phyloP scores from a whole-genome alignment of 225 moss, liverwort and hornwort genomes.

The Anthoceros angustus region DNA sequence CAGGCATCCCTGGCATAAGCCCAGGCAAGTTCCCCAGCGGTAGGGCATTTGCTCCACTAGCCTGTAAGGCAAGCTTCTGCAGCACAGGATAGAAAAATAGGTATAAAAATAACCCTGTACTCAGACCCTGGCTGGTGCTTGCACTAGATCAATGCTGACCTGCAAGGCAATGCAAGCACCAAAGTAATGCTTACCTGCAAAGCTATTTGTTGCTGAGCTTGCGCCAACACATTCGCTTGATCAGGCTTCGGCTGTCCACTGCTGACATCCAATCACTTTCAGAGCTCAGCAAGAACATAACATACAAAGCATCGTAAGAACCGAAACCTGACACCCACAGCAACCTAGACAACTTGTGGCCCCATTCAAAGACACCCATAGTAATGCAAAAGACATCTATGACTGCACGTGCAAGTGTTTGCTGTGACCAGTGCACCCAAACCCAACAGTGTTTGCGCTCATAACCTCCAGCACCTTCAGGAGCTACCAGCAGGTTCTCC shows the following conservation, averaged over 20 bases:
- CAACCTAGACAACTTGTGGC: no score
- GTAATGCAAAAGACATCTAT: no score
- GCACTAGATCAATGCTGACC: not conserved
- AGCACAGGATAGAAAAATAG: not conserved
- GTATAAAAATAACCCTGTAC: not conserved
- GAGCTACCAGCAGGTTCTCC: not conserved
- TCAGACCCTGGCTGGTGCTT: not conserved
- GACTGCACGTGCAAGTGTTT: no score
- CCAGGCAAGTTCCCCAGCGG: conserved; percentile 14
- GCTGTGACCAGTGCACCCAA: no score
- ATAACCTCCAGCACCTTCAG: not conserved
- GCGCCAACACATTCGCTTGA: conserved; percentile 93
- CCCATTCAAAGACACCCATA: no score
- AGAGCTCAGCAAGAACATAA: not conserved
- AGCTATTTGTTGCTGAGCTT: conserved; percentile 98
- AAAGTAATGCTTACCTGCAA: conserved; percentile 45
- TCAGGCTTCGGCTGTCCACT: conserved; percentile 99
- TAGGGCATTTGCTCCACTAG: conserved; percentile 49
- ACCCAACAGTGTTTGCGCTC: no score
- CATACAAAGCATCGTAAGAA: not conserved
- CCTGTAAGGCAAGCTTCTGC: conserved; percentile 43
- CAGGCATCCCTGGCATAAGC: conserved; percentile 32
- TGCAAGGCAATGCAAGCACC: conserved; percentile 21
- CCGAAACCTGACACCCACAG: not conserved
- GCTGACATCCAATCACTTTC: conserved; percentile 6